Base-by-base conservation (phyloP, 768 basidiomycete genomes). In the Gautieria morchelliformis region DNA sequence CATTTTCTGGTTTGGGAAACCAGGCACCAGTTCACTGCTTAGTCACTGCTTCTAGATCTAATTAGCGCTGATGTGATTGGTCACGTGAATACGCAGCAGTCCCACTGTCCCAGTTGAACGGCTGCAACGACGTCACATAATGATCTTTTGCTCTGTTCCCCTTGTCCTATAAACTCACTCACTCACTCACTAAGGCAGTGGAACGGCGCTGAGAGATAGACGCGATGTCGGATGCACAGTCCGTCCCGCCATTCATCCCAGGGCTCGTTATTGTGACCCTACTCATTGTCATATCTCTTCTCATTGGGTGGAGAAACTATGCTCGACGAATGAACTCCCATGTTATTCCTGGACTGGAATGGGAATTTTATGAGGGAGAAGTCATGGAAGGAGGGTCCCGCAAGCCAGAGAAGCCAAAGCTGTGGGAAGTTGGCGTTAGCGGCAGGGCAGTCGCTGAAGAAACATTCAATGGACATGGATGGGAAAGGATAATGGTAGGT, bases 191-290 rank as follows among this genome's bases (percentile, higher is more conserved):
- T 27, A 2, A 27, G 27, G 27, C 42, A 44, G 10, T 9, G 8
- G 35, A 5, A 44, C n/a, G n/a, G 19, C 42, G 42, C 42, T n/a
- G 42, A 44, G 17, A 17, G n/a, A 44, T n/a, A 44, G 42, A 44
- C 42, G 42, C 3, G 42, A 44, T 44, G 42, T 3, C 11, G 5
- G 24, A 47, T n/a, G 35, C 56, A 27, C 15, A 19, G 15, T n/a
- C 32, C n/a, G 35, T 57, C n/a, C 56, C 56, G 24, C 56, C 56
- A n/a, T 57, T 57, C 47, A 57, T 57, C 46, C 56, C 56, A 33
- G 56, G 56, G 3, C 45, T 57, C 32, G 46, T 57, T 10, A 37
- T 57, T 42, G 56, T 57, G 15, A 17, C 46, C 20, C 30, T 57
- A 20, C 56, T 57, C 33, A 49, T 57, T 39, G n/a, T 37, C 4